Evolutionary conservation across 2,329 filamentous ascomycete species (phyloP).

Genomic region (Phaeosphaeriaceae sp.): DNA sequence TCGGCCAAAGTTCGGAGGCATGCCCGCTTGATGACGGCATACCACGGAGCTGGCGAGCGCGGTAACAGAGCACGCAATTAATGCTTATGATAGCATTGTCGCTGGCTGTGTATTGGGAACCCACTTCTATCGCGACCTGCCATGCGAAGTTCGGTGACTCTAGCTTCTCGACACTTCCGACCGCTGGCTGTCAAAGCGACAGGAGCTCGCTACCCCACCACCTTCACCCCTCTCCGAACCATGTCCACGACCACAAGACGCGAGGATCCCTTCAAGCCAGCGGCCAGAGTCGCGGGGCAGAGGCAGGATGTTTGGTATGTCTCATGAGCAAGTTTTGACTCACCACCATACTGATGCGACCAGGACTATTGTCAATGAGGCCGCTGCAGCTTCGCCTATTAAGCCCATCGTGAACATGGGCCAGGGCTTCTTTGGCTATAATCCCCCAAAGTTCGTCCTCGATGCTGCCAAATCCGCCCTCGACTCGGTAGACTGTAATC

Average conservation of each 20-base stretch:
- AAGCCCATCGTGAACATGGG: conserved; percentile 75
- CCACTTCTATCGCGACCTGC: conserved; percentile 7
- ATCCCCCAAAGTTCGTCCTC: conserved; percentile 88
- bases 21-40: conserved; percentile 41
- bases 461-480: conserved; percentile 90
- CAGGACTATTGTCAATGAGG: conserved; percentile 73
- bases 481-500: conserved; percentile 93
- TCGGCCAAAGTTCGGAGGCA: conserved; percentile 22
- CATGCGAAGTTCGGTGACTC: conserved; percentile 22
- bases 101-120: not conserved
- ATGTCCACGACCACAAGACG: conserved; percentile 46
- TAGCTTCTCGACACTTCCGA: conserved; percentile 9
- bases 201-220: conserved; percentile 16
- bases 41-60: conserved; percentile 10
- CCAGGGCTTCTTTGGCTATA: conserved; percentile 87
- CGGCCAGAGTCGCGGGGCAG: conserved; percentile 60
- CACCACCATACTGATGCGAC: not conserved
- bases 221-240: conserved; percentile 32
- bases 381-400: conserved; percentile 67
- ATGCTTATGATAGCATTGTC: not conserved
- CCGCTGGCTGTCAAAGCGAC: conserved; percentile 3
- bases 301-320: conserved; percentile 65
- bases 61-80: conserved; percentile 36
- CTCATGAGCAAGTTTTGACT: not conserved
- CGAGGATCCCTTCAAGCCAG: conserved; percentile 59